Percentiles rank a stretch among this genome's conserved stretches.
Evolutionary conservation across 2,329 filamentous ascomycete species (phyloP).

Genomic region (Claviceps maximensis): DNA sequence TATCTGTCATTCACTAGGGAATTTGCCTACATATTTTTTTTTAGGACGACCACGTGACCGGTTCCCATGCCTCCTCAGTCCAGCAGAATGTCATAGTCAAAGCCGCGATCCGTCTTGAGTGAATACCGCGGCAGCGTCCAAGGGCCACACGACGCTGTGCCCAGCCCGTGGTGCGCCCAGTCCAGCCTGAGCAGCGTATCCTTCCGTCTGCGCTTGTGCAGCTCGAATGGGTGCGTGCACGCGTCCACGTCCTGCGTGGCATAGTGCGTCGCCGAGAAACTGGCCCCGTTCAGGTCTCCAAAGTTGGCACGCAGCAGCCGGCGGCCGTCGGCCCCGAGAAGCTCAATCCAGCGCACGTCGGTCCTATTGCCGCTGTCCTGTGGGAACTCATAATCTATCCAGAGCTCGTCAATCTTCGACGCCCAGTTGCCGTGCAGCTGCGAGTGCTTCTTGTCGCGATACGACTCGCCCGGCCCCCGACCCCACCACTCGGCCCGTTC

Average conservation of each 20-base stretch:
- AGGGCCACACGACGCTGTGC: conserved; percentile 49
- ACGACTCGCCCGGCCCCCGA: conserved; percentile 52
- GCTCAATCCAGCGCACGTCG: conserved; percentile 47
- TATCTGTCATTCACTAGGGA: too few relatives aligned
- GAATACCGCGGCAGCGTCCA: conserved; percentile 36
- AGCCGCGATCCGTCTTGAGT: conserved; percentile 27
- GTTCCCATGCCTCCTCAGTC: conserved; percentile 19
- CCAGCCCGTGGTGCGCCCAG: conserved; percentile 48
- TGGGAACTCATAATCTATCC: conserved; percentile 51
- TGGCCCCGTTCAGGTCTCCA: conserved; percentile 32
- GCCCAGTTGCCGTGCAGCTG: conserved; percentile 44
- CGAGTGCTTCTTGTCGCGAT: conserved; percentile 50
- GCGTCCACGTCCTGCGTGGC: conserved; percentile 37
- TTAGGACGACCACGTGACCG: too few relatives aligned
- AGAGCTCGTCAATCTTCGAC: conserved; percentile 34
- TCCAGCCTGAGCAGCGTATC: conserved; percentile 46
- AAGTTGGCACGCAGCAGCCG: conserved; percentile 31
- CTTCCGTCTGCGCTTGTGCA: conserved; percentile 32
- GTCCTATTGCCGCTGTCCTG: conserved; percentile 55
- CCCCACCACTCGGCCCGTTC: conserved; percentile 48
- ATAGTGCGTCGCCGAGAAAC: conserved; percentile 46
- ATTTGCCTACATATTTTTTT: too few relatives aligned
- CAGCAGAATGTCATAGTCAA: conserved; percentile 30
- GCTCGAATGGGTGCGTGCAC: conserved; percentile 46
- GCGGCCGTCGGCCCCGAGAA: conserved; percentile 19